Evolutionary conservation across 306 rosid genomes (phyloP), one percentile per base, ranked within the genome.

Genomic region (Cicer pinnatifidum): DNA sequence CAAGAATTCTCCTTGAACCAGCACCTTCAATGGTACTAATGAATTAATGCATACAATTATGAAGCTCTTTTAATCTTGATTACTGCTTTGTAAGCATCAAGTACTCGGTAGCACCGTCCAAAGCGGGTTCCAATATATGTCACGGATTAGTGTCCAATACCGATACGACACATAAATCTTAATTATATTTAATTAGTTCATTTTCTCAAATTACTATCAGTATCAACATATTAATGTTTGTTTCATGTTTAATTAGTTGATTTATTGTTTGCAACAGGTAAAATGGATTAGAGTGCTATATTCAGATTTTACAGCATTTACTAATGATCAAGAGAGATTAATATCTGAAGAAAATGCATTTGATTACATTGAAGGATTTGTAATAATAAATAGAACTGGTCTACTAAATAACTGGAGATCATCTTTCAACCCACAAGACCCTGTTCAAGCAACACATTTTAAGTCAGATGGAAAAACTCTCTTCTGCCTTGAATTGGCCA

Each of bases 341-440:
- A 90, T 91, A 78, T 88, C 90, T 43, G 84, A 62, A 72, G 86
- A 78, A 68, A 73, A 82, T 1, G 79, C 85, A 54, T 94, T 94
- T 52, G 92, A 91, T 80, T 94, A 91, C 61, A 73, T 94, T 41
- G 99, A 94, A 86, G 99, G 97, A 13, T 89, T 94, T 76, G 99
- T 91, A 72, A 90, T 90, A 50, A 88, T 94, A 79, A 94, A 94
- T 90, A 83, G 96, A 85, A 89, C 97, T 3, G 95, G 92, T 68
- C 86, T 91, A 75, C 74, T 94, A 54, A 91, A 94, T 86, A 91
- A 90, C 78, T 94, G 99, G 99, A 86, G 97, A 78, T 89, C 87
- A 65, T 88, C 95, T n/a, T 94, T 94, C 87, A 82, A 90, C 80
- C 96, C 97, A 3, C 89, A 90, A 59, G 96, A 88, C 80, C 96